Evolutionary conservation across 2,329 filamentous ascomycete species (phyloP), one percentile per base, ranked within the genome.

Genomic region (Thielaviopsis musarum): DNA sequence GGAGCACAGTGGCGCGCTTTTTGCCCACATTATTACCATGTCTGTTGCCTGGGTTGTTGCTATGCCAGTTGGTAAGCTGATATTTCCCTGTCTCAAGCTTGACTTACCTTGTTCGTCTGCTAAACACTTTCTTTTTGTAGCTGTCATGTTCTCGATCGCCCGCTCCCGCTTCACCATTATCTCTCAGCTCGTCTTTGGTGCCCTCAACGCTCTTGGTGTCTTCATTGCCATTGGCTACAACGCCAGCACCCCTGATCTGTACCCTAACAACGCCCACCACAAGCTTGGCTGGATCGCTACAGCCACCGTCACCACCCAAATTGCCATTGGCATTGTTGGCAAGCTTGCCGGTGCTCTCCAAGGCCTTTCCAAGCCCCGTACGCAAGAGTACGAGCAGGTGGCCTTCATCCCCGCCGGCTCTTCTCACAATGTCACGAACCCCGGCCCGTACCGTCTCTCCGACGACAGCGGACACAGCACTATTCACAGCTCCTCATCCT

Each of bases 261-360:
- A 95, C 69, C 83, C 83, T 34, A 84, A 87, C 68, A 95, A 95
- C 68, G 81, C 85, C n/a, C 91, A 96, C 70, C 84, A 90, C 73
- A 90, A 87, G 69, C 78, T 91, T 52, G 90, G 90, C 59, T 97
- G 91, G 91, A 76, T 88, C 51, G 77, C 85, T 30, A 91, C 86
- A 2, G 86, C 81, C 75, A 75, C 91, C 3, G 76, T 87, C 12
- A 77, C 76, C 57, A 82, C 78, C 0, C 91, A 95, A 72, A 77
- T 85, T 17, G 66, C 85, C 48, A 74, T 95, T 68, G 80, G 82
- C 55, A 68, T 89, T 59, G 71, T 88, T 54, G 82, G 83, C 57
- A 73, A 77, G 51, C 80, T 86, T 62, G 76, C 78, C 4, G 76
- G 77, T 17, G 28, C 54, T 3, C 34, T 60, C 19, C 54, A 53